These are phyloP conservation scores for Colletotrichum theobromicola DNA, from an alignment of 2,329 filamentous ascomycete species.

Conservation along the genomic window DNA sequence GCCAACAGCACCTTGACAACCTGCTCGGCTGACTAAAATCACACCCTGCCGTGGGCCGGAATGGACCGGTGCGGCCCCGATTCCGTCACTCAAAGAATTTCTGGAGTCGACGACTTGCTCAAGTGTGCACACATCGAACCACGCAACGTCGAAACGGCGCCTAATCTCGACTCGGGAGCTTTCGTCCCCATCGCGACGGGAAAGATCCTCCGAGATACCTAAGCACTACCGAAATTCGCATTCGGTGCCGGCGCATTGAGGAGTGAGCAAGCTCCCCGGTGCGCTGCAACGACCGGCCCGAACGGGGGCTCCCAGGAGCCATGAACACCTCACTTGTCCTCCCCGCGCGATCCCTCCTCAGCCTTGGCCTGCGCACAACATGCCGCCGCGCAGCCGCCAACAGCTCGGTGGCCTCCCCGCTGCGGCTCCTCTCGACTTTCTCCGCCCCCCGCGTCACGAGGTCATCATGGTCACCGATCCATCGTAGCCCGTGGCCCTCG, in stretches of 20 bases:
- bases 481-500: conserved; percentile 2
- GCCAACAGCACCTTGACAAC: not conserved
- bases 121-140: not conserved
- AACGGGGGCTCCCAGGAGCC: not conserved
- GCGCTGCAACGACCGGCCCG: conserved; percentile 4
- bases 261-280: not conserved
- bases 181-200: not conserved
- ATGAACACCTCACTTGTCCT: conserved; percentile 21
- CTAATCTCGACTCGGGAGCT: not conserved
- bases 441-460: not conserved
- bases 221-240: not conserved
- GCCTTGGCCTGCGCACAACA: conserved; percentile 6
- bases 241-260: conserved; percentile 13
- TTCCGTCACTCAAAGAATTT: conserved; percentile 11
- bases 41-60: not conserved
- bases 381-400: not conserved
- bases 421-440: conserved; percentile 7
- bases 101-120: not conserved
- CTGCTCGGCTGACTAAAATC: not conserved
- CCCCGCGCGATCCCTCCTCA: conserved; percentile 13
- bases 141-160: not conserved
- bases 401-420: not conserved
- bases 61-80: not conserved
- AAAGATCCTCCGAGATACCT: not conserved
- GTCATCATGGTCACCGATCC: not conserved